phyloP scores from a whole-genome alignment of 2,329 filamentous ascomycete genomes.

The Drechslera avenae region DNA sequence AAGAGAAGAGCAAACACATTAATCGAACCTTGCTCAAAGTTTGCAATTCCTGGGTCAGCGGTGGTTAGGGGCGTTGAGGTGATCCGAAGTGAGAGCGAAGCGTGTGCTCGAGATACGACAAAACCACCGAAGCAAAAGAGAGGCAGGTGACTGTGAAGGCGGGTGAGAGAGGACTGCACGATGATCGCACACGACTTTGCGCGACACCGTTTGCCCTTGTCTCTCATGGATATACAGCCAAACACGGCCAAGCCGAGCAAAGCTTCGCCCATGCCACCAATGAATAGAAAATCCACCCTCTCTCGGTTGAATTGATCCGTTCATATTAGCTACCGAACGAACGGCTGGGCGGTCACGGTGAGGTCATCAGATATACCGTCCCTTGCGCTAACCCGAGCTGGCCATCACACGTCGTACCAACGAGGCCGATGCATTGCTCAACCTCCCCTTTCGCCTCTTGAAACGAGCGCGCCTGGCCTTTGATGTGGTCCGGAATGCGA shows the following conservation, averaged over 20 bases:
- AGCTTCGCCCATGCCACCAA: slow-evolving; percentile 8
- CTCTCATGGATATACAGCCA: slow-evolving; percentile 3
- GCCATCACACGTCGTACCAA: slow-evolving; percentile 3
- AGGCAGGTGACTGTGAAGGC: neutral
- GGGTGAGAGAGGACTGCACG: slow-evolving; percentile 7
- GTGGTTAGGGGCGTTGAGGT: neutral
- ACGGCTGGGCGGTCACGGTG: slow-evolving; percentile 7
- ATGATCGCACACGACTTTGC: slow-evolving; percentile 12
- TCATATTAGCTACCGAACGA: neutral
- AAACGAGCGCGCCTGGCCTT: neutral
- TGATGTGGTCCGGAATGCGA: neutral
- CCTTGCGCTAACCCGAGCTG: slow-evolving; percentile 6
- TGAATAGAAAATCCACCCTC: neutral
- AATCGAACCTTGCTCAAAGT: slow-evolving; percentile 4
- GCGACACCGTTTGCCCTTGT: slow-evolving; percentile 11
- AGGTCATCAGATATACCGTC: slow-evolving; percentile 12
- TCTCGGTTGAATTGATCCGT: too few species aligned
- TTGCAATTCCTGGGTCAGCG: too few species aligned
- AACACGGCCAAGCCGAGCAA: slow-evolving; percentile 5
- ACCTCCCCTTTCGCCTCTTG: neutral
- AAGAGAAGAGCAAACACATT: slow-evolving; percentile 1
- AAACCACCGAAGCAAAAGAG: neutral
- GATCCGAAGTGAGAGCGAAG: slow-evolving; percentile 15
- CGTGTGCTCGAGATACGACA: neutral
- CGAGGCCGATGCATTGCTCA: neutral